A percentile compares a stretch with the other conserved stretches of the same genome.
Evolutionary conservation across 257 asterid species (phyloP).

Genomic region (Buddleja alternifolia): DNA sequence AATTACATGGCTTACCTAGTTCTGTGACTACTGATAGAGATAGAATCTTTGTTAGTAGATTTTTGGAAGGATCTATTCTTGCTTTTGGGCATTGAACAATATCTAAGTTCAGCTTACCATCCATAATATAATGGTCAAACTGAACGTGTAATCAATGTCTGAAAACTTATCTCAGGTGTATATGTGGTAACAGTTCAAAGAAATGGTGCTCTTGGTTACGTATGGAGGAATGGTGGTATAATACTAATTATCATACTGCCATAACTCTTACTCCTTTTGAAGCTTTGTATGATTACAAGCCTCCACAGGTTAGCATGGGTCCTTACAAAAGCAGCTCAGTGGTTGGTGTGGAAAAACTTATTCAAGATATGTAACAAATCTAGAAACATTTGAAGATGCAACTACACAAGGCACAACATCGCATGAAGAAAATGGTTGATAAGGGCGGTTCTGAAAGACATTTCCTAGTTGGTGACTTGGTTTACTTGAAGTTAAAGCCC

Average conservation of each 20-base stretch:
- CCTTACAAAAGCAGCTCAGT: too few relatives aligned
- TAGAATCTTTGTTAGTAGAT: background rate
- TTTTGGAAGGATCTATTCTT: too few relatives aligned
- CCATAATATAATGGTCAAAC: constrained; percentile 7
- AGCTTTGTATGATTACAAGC: background rate
- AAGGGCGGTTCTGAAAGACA: too few relatives aligned
- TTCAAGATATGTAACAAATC: too few relatives aligned
- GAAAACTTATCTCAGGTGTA: background rate
- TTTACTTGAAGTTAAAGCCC: too few relatives aligned
- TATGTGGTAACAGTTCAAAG: background rate
- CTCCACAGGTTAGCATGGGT: background rate
- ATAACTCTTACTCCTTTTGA: background rate
- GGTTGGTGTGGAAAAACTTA: too few relatives aligned
- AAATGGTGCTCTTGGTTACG: background rate
- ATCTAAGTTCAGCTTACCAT: background rate
- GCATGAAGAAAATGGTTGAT: too few relatives aligned
- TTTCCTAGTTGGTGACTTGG: too few relatives aligned
- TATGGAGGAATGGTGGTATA: constrained; percentile 11
- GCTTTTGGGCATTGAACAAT: background rate
- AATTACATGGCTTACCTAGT: background rate
- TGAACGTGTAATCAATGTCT: background rate
- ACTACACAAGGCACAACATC: too few relatives aligned
- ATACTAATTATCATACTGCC: constrained; percentile 1
- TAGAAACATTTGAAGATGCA: too few relatives aligned
- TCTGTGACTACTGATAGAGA: background rate